Evolutionary conservation across 2,329 filamentous ascomycete species (phyloP).

Genomic region (Fusarium sp.): DNA sequence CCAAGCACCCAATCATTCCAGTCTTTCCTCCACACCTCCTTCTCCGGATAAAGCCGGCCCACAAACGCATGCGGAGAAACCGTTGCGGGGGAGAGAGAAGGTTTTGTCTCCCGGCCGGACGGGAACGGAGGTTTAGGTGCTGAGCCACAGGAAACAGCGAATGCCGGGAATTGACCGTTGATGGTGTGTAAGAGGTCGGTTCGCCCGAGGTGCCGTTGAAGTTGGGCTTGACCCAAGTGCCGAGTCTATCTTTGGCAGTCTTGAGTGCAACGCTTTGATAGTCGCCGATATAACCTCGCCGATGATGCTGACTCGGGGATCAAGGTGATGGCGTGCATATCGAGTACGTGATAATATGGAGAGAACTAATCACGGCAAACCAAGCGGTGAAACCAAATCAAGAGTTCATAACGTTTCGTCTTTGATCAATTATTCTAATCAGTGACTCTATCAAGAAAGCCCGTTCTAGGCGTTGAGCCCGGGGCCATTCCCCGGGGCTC

Average conservation of each 20-base stretch:
- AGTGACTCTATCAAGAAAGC: constrained; percentile 43
- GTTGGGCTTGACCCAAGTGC: not conserved
- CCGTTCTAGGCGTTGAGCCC: constrained; percentile 43
- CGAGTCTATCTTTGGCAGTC: not conserved
- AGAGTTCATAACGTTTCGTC: constrained; percentile 20
- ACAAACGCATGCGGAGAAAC: constrained; percentile 6
- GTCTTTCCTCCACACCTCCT: not conserved
- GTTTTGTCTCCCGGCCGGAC: constrained; percentile 13
- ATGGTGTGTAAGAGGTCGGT: constrained; percentile 15
- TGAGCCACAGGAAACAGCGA: constrained; percentile 26
- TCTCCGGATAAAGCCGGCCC: constrained; percentile 6
- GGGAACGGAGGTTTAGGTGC: constrained; percentile 12
- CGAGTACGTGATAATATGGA: too few species aligned
- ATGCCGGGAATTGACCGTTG: constrained; percentile 24
- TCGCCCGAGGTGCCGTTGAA: constrained; percentile 8
- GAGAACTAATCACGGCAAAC: not conserved
- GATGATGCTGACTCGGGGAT: not conserved
- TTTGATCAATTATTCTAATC: constrained; percentile 39
- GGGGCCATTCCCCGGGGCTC: constrained; percentile 34
- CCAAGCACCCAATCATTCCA: not conserved
- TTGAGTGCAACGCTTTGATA: not conserved
- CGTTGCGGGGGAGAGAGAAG: constrained; percentile 10
- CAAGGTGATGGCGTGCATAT: too few species aligned
- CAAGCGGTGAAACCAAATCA: not conserved
- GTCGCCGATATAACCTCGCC: not conserved